A percentile compares a stretch with the other conserved stretches of the same genome.
These are phyloP conservation scores for Pichia norvegensis DNA, from an alignment of 1,139 yeast genomes.

Conservation along the genomic window DNA sequence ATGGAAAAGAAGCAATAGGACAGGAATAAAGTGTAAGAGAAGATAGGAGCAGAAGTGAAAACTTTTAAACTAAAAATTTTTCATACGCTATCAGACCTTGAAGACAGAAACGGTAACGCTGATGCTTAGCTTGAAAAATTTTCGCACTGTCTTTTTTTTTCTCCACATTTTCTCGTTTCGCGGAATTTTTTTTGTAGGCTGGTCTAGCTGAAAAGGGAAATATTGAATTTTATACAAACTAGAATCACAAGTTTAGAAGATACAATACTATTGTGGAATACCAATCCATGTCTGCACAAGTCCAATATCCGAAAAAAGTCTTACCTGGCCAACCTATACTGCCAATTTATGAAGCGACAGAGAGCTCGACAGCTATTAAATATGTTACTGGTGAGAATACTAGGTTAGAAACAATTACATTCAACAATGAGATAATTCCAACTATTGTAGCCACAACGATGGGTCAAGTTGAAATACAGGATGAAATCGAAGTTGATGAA, in stretches of 20 bases:
- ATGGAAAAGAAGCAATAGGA: not conserved
- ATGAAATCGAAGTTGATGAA: conserved; percentile 19
- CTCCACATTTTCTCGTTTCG: too few relatives aligned
- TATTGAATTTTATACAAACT: too few relatives aligned
- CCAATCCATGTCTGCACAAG: conserved; percentile 12
- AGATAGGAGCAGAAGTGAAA: not conserved
- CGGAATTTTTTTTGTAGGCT: too few relatives aligned
- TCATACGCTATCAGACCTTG: not conserved
- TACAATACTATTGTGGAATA: too few relatives aligned
- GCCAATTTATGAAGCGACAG: conserved; percentile 30
- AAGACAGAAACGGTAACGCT: not conserved
- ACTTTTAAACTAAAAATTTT: not conserved
- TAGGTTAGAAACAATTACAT: conserved; percentile 18
- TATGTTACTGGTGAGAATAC: conserved; percentile 45
- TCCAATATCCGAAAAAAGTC: conserved; percentile 31
- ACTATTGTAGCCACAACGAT: conserved; percentile 62
- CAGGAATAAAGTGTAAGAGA: not conserved
- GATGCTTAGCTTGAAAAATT: not conserved
- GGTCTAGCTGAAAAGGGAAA: not conserved
- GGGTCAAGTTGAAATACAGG: conserved; percentile 41
- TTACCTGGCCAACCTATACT: conserved; percentile 72
- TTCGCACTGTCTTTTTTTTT: too few relatives aligned
- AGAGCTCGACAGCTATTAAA: conserved; percentile 21
- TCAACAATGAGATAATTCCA: conserved; percentile 24
- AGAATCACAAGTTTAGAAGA: too few relatives aligned